phyloP scores from a whole-genome alignment of 2,329 filamentous ascomycete species.

The Aspergillus sp. region DNA sequence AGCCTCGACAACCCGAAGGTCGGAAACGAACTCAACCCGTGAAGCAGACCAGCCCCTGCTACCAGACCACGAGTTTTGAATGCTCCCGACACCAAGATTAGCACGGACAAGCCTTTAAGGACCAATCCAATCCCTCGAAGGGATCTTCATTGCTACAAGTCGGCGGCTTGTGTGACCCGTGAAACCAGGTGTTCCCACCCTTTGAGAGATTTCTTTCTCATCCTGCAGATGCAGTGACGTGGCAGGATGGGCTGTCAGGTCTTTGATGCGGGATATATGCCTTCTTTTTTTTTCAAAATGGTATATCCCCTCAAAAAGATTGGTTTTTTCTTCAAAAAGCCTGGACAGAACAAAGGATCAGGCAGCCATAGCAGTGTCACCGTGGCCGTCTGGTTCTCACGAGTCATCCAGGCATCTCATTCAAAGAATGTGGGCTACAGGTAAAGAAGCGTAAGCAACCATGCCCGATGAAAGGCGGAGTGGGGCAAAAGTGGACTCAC shows the following conservation, averaged over 20 bases:
- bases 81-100: conserved; percentile 21
- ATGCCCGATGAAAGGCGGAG: background rate
- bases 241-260: conserved; percentile 10
- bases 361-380: background rate
- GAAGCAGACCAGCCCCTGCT: conserved; percentile 8
- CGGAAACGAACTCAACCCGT: conserved; percentile 38
- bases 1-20: conserved; percentile 27
- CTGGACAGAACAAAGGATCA: background rate
- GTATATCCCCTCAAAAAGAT: background rate
- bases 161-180: conserved; percentile 31
- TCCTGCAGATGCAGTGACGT: conserved; percentile 6
- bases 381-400: background rate
- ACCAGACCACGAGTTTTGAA: conserved; percentile 11
- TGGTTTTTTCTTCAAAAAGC: background rate
- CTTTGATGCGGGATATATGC: conserved; percentile 2
- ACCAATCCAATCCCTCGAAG: conserved; percentile 37
- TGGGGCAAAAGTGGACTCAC: conserved; percentile 24
- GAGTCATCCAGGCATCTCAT: conserved; percentile 25
- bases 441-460: conserved; percentile 1
- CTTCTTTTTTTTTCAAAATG: conserved; percentile 4
- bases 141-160: conserved; percentile 45
- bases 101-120: conserved; percentile 33
- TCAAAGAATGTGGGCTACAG: conserved; percentile 14
- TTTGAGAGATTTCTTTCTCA: conserved; percentile 10
- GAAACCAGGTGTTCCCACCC: conserved; percentile 26